These are phyloP conservation scores for Pseudogymnoascus sp. DNA, from an alignment of 2,329 filamentous ascomycete genomes.

Conservation along the genomic window DNA sequence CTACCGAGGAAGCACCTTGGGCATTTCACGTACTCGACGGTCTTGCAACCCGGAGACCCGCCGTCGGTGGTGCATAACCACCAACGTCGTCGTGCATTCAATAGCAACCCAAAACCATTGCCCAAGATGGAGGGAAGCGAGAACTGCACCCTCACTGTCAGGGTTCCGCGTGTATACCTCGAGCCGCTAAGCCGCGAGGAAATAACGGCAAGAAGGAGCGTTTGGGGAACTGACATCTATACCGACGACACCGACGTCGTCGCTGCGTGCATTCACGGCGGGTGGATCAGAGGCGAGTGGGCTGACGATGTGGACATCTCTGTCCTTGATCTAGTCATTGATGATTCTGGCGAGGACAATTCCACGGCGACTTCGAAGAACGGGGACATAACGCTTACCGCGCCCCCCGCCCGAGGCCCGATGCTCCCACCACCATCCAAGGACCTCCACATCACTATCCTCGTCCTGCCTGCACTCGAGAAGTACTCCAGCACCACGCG, in stretches of 20 bases:
- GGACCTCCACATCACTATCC: slow-evolving; percentile 78
- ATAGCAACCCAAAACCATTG: slow-evolving; percentile 58
- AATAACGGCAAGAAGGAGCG: slow-evolving; percentile 67
- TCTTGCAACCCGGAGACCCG: slow-evolving; percentile 43
- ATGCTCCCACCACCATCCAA: slow-evolving; percentile 56
- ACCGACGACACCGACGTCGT: slow-evolving; percentile 93
- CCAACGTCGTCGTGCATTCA: slow-evolving; percentile 44
- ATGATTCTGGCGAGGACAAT: slow-evolving; percentile 27
- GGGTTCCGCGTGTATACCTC: slow-evolving; percentile 74
- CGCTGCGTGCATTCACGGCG: slow-evolving; percentile 84
- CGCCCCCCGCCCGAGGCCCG: slow-evolving; percentile 52
- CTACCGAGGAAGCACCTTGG: slow-evolving; percentile 73
- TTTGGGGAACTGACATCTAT: slow-evolving; percentile 94
- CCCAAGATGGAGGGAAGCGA: slow-evolving; percentile 63
- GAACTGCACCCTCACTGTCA: slow-evolving; percentile 84
- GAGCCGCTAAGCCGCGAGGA: slow-evolving; percentile 63
- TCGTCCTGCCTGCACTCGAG: slow-evolving; percentile 72
- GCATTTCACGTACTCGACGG: slow-evolving; percentile 70
- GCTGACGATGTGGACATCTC: slow-evolving; percentile 63
- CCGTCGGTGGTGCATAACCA: slow-evolving; percentile 15
- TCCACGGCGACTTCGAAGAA: slow-evolving; percentile 25
- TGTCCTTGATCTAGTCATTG: slow-evolving; percentile 50
- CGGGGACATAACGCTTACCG: slow-evolving; percentile 36
- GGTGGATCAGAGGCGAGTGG: slow-evolving; percentile 89
- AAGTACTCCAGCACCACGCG: slow-evolving; percentile 67